These are phyloP conservation scores for Vitis rupestris DNA, from an alignment of 164 flowering plant species.

Conservation along the genomic window DNA sequence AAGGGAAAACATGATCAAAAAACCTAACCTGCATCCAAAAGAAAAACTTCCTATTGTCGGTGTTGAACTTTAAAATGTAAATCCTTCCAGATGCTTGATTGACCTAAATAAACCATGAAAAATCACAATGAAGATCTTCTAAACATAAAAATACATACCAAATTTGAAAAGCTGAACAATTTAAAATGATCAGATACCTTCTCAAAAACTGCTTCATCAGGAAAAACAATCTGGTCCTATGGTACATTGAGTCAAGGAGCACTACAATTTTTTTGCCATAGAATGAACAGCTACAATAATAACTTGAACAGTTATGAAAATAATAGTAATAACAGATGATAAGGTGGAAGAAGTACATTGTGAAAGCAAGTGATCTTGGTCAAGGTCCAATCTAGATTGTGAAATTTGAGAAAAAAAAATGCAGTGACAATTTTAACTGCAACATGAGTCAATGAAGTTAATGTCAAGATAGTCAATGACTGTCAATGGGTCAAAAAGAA, in stretches of 20 bases:
- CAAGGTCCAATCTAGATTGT: neutral
- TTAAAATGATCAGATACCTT: constrained; percentile 51
- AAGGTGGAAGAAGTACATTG: neutral
- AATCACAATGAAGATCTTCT: neutral
- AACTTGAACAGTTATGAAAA: neutral
- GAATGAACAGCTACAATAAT: neutral
- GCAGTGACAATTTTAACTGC: neutral
- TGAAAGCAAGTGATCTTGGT: neutral
- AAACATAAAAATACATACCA: neutral
- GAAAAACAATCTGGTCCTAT: constrained; percentile 93
- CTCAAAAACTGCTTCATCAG: constrained; percentile 93
- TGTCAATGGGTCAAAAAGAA: neutral
- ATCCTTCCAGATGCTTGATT: constrained; percentile 88
- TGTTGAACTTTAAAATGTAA: constrained; percentile 80
- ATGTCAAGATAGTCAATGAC: no score
- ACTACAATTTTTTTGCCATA: neutral
- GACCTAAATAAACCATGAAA: constrained; percentile 45
- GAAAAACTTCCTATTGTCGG: constrained; percentile 84
- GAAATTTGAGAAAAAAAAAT: neutral
- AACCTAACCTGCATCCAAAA: constrained; percentile 92
- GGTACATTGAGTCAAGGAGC: constrained; percentile 44
- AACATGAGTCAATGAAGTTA: neutral
- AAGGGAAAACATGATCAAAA: constrained; percentile 1
- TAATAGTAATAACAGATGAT: neutral
- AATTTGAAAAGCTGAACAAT: neutral